Percentiles rank a stretch among this genome's conserved stretches.
These are phyloP conservation scores for Vachellia collinsii DNA, from an alignment of 306 rosid genomes.

Conservation along the genomic window DNA sequence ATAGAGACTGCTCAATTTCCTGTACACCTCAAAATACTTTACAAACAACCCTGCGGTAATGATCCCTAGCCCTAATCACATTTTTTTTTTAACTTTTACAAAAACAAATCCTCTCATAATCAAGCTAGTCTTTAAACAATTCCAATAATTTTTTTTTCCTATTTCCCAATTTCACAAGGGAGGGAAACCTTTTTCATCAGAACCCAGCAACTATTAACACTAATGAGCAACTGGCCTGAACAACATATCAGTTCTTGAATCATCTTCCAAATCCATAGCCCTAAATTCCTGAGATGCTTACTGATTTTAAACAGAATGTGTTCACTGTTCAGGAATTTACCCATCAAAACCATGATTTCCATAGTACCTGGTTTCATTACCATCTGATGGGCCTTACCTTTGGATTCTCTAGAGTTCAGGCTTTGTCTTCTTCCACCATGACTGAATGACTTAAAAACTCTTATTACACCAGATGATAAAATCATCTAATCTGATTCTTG, in stretches of 20 bases:
- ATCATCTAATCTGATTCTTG: conserved; percentile 61
- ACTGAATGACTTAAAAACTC: conserved; percentile 5
- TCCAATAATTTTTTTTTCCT: conserved; percentile 13
- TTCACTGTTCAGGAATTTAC: conserved; percentile 34
- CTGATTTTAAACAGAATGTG: conserved; percentile 22
- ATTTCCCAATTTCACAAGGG: conserved; percentile 18
- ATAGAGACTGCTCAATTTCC: conserved; percentile 36
- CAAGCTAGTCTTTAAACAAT: conserved; percentile 24
- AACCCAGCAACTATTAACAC: conserved; percentile 33
- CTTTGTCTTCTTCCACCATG: conserved; percentile 20
- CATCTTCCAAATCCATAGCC: conserved; percentile 35
- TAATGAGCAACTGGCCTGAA: conserved; percentile 23
- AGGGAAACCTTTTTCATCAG: conserved; percentile 25
- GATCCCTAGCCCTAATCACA: conserved; percentile 24
- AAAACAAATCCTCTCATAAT: conserved; percentile 31
- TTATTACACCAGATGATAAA: conserved; percentile 18
- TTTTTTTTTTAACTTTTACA: conserved; percentile 30
- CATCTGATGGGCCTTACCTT: conserved; percentile 24
- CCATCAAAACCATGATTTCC: conserved; percentile 21
- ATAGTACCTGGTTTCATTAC: background rate
- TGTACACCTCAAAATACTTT: conserved; percentile 40
- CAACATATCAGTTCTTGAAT: conserved; percentile 27
- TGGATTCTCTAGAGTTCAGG: conserved; percentile 22
- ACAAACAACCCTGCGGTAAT: conserved; percentile 39
- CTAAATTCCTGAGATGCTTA: conserved; percentile 25